Evolutionary conservation across 164 flowering plant species (phyloP).

Genomic region (Piper betle): DNA sequence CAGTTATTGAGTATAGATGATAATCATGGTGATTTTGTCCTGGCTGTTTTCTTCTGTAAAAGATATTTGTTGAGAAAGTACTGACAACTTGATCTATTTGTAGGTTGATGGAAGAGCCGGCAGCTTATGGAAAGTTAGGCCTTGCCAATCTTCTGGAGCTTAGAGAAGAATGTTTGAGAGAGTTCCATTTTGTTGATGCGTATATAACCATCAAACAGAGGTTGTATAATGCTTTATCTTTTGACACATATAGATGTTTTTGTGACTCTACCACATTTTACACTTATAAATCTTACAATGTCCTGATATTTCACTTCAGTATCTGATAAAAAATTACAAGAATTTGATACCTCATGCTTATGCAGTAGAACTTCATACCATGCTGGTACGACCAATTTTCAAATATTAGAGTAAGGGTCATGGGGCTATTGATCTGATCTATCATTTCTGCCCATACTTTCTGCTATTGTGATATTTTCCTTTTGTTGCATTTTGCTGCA

Average conservation of each 20-base stretch:
- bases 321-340: too few relatives aligned
- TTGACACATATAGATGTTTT: background rate
- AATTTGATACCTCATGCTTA: background rate
- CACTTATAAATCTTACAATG: too few relatives aligned
- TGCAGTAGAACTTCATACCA: background rate
- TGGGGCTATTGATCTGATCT: too few relatives aligned
- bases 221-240: conserved; percentile 14
- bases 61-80: background rate
- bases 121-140: conserved; percentile 97
- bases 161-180: conserved; percentile 97
- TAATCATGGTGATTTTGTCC: too few relatives aligned
- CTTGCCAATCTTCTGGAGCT: conserved; percentile 94
- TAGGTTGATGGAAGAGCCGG: conserved; percentile 99
- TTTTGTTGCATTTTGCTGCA: too few relatives aligned
- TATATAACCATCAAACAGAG: conserved; percentile 94
- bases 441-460: too few relatives aligned
- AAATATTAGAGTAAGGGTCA: too few relatives aligned
- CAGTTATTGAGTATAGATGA: too few relatives aligned
- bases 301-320: too few relatives aligned
- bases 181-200: conserved; percentile 85
- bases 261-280: too few relatives aligned
- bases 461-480: too few relatives aligned
- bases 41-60: too few relatives aligned
- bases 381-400: background rate
- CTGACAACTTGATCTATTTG: background rate